These are phyloP conservation scores for Verticillium longisporum DNA, from an alignment of 2,329 filamentous ascomycete species.

Conservation along the genomic window DNA sequence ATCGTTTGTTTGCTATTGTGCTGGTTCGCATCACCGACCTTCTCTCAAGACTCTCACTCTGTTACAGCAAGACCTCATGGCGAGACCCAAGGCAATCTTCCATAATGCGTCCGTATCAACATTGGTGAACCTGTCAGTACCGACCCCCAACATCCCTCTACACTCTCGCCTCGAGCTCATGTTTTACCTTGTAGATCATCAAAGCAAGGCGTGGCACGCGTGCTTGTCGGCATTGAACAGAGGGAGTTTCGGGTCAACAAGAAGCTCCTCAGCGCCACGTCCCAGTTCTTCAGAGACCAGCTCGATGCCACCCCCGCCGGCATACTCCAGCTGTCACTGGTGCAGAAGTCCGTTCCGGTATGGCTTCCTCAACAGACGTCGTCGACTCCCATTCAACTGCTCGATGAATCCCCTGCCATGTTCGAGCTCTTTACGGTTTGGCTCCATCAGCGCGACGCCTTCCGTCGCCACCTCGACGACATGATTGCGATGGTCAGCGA, in stretches of 20 bases:
- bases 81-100: slow-evolving; percentile 10
- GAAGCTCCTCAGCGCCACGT: slow-evolving; percentile 37
- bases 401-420: slow-evolving; percentile 42
- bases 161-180: neutral
- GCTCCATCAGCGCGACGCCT: slow-evolving; percentile 35
- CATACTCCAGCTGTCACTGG: slow-evolving; percentile 9
- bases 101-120: slow-evolving; percentile 4
- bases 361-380: slow-evolving; percentile 22
- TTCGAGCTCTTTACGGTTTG: slow-evolving; percentile 47
- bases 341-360: slow-evolving; percentile 21
- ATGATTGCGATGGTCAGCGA: slow-evolving; percentile 22
- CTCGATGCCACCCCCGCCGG: slow-evolving; percentile 27
- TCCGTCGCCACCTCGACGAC: slow-evolving; percentile 35
- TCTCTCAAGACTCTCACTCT: neutral
- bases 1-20: slow-evolving; percentile 1
- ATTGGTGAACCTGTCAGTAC: slow-evolving; percentile 6
- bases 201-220: slow-evolving; percentile 17
- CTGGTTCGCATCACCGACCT: neutral
- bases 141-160: neutral
- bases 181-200: slow-evolving; percentile 1
- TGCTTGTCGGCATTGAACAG: slow-evolving; percentile 35
- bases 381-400: slow-evolving; percentile 24
- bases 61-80: slow-evolving; percentile 6
- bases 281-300: slow-evolving; percentile 40
- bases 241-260: slow-evolving; percentile 34